These are phyloP conservation scores for Rhododendron henanense DNA, from an alignment of 148 eudicot genomes.

Conservation along the genomic window DNA sequence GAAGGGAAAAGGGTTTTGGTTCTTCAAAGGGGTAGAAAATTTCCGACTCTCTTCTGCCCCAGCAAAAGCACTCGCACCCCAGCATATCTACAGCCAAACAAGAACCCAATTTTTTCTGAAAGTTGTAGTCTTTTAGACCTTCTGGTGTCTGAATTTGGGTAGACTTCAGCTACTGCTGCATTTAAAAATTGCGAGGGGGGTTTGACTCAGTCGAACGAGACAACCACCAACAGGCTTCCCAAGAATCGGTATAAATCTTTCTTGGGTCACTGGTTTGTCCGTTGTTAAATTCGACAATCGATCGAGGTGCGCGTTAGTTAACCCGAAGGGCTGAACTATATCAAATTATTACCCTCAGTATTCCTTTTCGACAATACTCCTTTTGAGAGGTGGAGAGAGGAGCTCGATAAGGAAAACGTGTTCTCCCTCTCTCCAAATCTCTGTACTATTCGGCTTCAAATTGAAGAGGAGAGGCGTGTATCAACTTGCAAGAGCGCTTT, in stretches of 20 bases:
- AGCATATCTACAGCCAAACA: conserved; percentile 6
- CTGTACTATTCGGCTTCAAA: neutral
- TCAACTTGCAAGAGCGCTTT: neutral
- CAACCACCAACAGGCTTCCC: neutral
- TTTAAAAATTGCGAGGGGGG: neutral
- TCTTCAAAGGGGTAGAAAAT: neutral
- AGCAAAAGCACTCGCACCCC: conserved; percentile 26
- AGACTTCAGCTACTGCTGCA: neutral
- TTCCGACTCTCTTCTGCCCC: conserved; percentile 10
- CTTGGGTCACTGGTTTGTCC: too few relatives aligned
- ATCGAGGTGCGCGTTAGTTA: too few relatives aligned
- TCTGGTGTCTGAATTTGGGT: neutral
- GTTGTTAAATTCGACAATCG: too few relatives aligned
- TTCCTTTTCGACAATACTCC: too few relatives aligned
- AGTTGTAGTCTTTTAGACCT: neutral
- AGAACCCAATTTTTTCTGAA: neutral
- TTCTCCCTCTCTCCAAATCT: neutral
- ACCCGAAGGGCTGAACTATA: too few relatives aligned
- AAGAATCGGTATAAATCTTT: too few relatives aligned
- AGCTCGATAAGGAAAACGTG: neutral
- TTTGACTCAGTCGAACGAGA: neutral
- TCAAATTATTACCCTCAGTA: too few relatives aligned
- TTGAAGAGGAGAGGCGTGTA: neutral
- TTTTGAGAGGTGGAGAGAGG: neutral
- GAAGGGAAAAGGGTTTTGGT: conserved; percentile 19